These are phyloP conservation scores for Chloranthus sessilifolius DNA, from an alignment of 164 flowering plant species.

Conservation along the genomic window DNA sequence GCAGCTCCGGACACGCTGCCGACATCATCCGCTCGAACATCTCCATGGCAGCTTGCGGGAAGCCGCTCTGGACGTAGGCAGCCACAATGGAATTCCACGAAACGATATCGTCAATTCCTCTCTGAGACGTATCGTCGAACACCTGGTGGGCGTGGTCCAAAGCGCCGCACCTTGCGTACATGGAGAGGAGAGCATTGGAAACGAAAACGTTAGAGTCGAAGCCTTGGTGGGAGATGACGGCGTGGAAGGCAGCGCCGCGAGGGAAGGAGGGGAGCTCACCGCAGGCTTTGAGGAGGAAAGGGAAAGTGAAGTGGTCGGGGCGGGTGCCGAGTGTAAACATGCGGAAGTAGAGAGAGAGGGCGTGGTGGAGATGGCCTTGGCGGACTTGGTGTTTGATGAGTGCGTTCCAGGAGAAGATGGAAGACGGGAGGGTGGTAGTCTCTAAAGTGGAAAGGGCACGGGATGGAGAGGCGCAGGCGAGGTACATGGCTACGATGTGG, in stretches of 20 bases:
- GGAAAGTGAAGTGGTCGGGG: constrained; percentile 55
- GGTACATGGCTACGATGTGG: constrained; percentile 21
- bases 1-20: constrained; percentile 2
- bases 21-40: constrained; percentile 35
- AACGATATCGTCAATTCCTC: constrained; percentile 43
- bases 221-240: constrained; percentile 30
- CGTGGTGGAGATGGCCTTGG: constrained; percentile 11
- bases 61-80: constrained; percentile 40
- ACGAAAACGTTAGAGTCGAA: constrained; percentile 62
- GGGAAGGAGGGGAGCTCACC: constrained; percentile 36
- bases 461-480: constrained; percentile 21
- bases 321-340: constrained; percentile 33
- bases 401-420: constrained; percentile 45
- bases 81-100: constrained; percentile 76
- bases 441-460: constrained; percentile 24
- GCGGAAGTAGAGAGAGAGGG: constrained; percentile 20
- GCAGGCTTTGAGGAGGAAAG: constrained; percentile 49
- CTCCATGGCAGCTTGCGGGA: constrained; percentile 29
- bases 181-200: constrained; percentile 51
- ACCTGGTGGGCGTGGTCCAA: constrained; percentile 33
- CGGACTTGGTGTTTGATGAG: constrained; percentile 27
- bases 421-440: constrained; percentile 15
- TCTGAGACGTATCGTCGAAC: constrained; percentile 51
- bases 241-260: constrained; percentile 43
- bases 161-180: constrained; percentile 58